These are phyloP conservation scores for Ascodesmis nigricans DNA, from an alignment of 495 filamentous ascomycete species.

Conservation along the genomic window DNA sequence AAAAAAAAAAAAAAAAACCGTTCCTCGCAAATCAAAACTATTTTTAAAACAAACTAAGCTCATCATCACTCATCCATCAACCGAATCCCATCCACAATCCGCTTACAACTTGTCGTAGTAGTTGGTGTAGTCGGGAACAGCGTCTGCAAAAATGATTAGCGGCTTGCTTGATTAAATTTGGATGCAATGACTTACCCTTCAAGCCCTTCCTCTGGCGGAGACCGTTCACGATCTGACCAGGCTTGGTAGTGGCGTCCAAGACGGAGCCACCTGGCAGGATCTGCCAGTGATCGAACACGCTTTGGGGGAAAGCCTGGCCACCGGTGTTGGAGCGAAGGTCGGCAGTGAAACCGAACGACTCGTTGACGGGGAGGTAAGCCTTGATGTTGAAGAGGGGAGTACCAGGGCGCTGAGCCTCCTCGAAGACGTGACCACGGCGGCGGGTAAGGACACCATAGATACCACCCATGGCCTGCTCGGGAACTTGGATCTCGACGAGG, in stretches of 20 bases:
- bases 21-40: not conserved
- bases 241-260: slow-evolving; percentile 65
- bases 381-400: slow-evolving; percentile 99
- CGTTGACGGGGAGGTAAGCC: slow-evolving; percentile 97
- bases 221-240: slow-evolving; percentile 59
- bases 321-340: slow-evolving; percentile 84
- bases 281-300: slow-evolving; percentile 96
- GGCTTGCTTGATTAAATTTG: not conserved
- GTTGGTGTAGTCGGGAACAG: slow-evolving; percentile 31
- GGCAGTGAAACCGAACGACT: slow-evolving; percentile 98
- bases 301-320: slow-evolving; percentile 97
- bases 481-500: slow-evolving; percentile 97
- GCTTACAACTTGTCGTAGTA: slow-evolving; percentile 98
- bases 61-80: not conserved
- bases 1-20: slow-evolving; percentile 1
- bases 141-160: too few species aligned
- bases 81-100: not conserved
- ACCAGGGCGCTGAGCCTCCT: slow-evolving; percentile 90
- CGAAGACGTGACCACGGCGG: slow-evolving; percentile 95
- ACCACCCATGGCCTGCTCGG: slow-evolving; percentile 96
- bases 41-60: not conserved
- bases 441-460: slow-evolving; percentile 99
- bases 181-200: slow-evolving; percentile 45
- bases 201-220: slow-evolving; percentile 99
- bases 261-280: slow-evolving; percentile 82